Evolutionary conservation across 768 basidiomycete genomes (phyloP), one percentile per base, ranked within the genome.

Genomic region (Leucocoprinus sp.): DNA sequence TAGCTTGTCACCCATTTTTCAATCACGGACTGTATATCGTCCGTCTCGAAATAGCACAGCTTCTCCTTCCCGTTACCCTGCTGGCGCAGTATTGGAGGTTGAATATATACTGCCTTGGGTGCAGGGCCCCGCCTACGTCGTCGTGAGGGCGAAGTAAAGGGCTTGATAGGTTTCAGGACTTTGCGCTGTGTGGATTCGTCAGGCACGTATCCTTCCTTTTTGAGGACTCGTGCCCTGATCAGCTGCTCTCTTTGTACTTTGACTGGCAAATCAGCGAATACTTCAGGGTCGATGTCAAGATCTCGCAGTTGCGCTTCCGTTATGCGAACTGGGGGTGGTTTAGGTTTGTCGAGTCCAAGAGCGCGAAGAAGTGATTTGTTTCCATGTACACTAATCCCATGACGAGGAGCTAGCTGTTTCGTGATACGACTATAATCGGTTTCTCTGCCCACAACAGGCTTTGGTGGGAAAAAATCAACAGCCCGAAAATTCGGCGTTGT

Each of bases 221-320:
- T 72, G 27, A 74, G 55, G 17, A 80, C 64, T 15, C 84, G 70
- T 17, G 75, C 75, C 38, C 68, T 63, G n/a, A 74, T 67, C 22
- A 93, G 63, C 50, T 86, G 82, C 55, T 95, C 90, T 40, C 77
- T 73, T 56, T 90, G 85, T 34, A 90, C 58, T 18, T 76, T 71
- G 1, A 62, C 60, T 0, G 89, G 90, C 2, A 97, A 60, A 24
- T 62, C 65, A 0, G 61, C 64, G 54, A 87, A 93, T 5, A 88
- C 79, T 5, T 71, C 76, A 0, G 78, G 78, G 57, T 93, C 91
- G 8, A 45, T 45, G 29, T 38, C 78, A 18, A 93, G 67, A 28
- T 72, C 68, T 11, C 55, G 61, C 31, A 96, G 67, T 54, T 89
- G 80, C 2, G 60, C 66, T 14, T 79, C 71, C 0, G 75, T 61